Percentiles rank a stretch among this genome's conserved stretches.
Evolutionary conservation across 495 filamentous ascomycete genomes (phyloP).

Genomic region (Neurospora tetraspora): DNA sequence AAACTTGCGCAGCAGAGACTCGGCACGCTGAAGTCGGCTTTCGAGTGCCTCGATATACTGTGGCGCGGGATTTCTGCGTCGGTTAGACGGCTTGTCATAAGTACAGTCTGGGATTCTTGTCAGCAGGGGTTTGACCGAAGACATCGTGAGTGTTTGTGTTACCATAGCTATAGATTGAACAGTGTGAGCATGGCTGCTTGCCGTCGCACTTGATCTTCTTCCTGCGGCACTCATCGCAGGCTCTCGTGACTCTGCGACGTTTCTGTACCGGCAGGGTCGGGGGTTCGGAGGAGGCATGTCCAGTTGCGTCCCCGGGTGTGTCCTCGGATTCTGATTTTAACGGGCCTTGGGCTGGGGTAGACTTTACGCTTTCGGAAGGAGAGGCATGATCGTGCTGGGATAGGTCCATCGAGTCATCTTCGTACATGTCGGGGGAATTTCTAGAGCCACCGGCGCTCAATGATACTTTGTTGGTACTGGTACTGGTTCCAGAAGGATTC

Average conservation of each 20-base stretch:
- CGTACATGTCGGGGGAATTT: slow-evolving; percentile 23
- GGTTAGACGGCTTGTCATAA: slow-evolving; percentile 95
- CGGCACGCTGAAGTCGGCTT: slow-evolving; percentile 70
- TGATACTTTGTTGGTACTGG: slow-evolving; percentile 9
- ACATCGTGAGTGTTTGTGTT: slow-evolving; percentile 21
- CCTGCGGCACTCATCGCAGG: slow-evolving; percentile 90
- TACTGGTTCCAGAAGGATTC: slow-evolving; percentile 11
- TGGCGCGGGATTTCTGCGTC: slow-evolving; percentile 85
- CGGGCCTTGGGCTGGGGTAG: slow-evolving; percentile 6
- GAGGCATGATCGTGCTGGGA: slow-evolving; percentile 23
- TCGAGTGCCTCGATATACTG: slow-evolving; percentile 93
- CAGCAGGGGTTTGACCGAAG: slow-evolving; percentile 17
- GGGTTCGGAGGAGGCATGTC: slow-evolving; percentile 11
- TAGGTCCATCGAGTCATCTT: slow-evolving; percentile 24
- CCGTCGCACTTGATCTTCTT: slow-evolving; percentile 99
- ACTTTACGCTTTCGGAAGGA: slow-evolving; percentile 20
- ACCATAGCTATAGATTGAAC: slow-evolving; percentile 98
- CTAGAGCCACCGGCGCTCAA: slow-evolving; percentile 5
- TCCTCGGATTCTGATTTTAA: slow-evolving; percentile 20
- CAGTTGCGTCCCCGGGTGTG: slow-evolving; percentile 7
- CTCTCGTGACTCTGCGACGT: slow-evolving; percentile 76
- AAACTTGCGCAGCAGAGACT: slow-evolving; percentile 67
- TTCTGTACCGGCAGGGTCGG: slow-evolving; percentile 62
- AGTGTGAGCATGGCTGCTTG: slow-evolving; percentile 95
- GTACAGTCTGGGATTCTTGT: slow-evolving; percentile 65